These are phyloP conservation scores for Lactarius evosmus DNA, from an alignment of 768 basidiomycete genomes.

Conservation along the genomic window DNA sequence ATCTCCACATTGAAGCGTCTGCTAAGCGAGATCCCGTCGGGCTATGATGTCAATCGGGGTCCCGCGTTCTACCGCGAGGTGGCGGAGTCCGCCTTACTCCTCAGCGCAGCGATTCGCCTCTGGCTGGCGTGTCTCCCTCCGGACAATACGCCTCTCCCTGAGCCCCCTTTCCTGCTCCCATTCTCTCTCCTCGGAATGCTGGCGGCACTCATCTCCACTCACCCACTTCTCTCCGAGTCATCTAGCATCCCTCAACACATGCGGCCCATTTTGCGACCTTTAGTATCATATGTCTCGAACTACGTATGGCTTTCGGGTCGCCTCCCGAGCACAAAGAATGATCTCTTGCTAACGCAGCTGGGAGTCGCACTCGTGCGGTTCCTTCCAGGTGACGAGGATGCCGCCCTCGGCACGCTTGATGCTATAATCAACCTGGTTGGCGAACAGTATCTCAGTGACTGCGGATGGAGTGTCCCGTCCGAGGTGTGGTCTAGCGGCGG, in stretches of 20 bases:
- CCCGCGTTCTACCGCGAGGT: conserved; percentile 33
- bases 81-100: conserved; percentile 36
- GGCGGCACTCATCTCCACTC: conserved; percentile 47
- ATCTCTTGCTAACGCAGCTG: conserved; percentile 67
- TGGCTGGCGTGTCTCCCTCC: conserved; percentile 62
- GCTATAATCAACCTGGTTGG: conserved; percentile 41
- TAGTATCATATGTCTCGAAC: conserved; percentile 50
- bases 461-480: conserved; percentile 38
- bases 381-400: conserved; percentile 73
- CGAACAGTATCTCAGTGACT: conserved; percentile 41
- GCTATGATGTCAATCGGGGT: conserved; percentile 11
- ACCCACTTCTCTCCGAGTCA: conserved; percentile 48
- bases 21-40: conserved; percentile 23
- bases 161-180: conserved; percentile 62
- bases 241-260: conserved; percentile 33
- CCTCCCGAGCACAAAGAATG: conserved; percentile 52
- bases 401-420: conserved; percentile 44
- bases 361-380: conserved; percentile 53
- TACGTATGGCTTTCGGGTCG: conserved; percentile 60
- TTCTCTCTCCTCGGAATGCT: conserved; percentile 53
- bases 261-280: conserved; percentile 44
- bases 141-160: conserved; percentile 38
- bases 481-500: conserved; percentile 52
- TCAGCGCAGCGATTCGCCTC: conserved; percentile 54
- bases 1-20: conserved; percentile 26